phyloP scores from a whole-genome alignment of 306 rosid species.

The Prunus padus region DNA sequence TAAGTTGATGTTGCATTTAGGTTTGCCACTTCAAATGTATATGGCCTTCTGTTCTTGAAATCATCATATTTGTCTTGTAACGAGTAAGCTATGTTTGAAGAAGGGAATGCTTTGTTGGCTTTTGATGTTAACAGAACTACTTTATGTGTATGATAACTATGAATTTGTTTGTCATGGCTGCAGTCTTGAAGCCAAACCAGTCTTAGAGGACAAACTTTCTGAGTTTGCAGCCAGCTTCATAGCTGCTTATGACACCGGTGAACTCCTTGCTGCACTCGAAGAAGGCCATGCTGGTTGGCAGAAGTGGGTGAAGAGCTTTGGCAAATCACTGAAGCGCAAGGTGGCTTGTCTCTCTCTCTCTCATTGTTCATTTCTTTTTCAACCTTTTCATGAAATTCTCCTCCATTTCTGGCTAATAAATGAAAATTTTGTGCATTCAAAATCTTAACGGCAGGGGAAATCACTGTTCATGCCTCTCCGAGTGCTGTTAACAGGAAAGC shows the following conservation, averaged over 20 bases:
- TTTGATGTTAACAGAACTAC: neutral
- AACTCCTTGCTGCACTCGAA: conserved; percentile 65
- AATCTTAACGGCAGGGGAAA: conserved; percentile 59
- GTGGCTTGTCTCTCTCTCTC: conserved; percentile 29
- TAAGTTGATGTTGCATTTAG: neutral
- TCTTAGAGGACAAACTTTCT: conserved; percentile 65
- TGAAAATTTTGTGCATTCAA: conserved; percentile 12
- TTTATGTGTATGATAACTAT: neutral
- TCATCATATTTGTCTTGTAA: neutral
- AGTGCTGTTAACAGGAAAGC: conserved; percentile 81
- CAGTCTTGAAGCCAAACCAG: conserved; percentile 77
- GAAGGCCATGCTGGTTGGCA: conserved; percentile 92
- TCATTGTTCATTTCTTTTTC: neutral
- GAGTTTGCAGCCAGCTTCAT: conserved; percentile 68
- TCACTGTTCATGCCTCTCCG: conserved; percentile 95
- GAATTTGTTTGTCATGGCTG: conserved; percentile 35
- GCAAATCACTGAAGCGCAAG: conserved; percentile 88
- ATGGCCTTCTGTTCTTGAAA: neutral
- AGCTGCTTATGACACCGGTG: conserved; percentile 85
- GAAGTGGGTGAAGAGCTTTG: conserved; percentile 92
- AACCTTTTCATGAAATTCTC: neutral
- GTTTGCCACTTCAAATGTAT: neutral
- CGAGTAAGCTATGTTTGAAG: neutral
- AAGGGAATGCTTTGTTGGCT: neutral
- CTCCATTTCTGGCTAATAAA: neutral